These are phyloP conservation scores for Fallopia convolvulus DNA, from an alignment of 148 eudicot species.

Conservation along the genomic window DNA sequence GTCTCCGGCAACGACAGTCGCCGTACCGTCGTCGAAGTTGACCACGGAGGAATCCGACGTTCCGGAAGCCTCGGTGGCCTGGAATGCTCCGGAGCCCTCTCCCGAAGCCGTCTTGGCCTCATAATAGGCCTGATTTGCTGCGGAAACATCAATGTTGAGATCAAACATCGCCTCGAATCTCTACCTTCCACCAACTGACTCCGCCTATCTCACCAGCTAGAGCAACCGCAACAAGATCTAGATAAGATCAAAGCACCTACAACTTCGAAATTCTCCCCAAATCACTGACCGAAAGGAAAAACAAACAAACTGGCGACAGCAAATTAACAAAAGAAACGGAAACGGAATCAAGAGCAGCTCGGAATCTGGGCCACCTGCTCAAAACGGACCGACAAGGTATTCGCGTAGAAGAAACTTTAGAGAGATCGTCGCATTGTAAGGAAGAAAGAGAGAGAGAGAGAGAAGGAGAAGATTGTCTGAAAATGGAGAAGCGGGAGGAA, in stretches of 20 bases:
- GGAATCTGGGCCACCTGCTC: neutral
- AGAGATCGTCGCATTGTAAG: neutral
- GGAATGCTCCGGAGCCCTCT: neutral
- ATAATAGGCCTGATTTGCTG: neutral
- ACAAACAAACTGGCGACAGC: neutral
- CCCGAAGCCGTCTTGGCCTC: constrained; percentile 25
- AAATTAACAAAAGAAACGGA: neutral
- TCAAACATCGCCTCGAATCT: constrained; percentile 25
- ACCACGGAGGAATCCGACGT: constrained; percentile 25
- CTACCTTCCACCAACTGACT: neutral
- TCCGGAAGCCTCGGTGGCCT: constrained; percentile 18
- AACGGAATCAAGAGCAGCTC: neutral
- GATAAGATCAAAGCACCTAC: neutral
- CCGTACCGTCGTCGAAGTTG: neutral
- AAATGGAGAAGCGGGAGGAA: constrained; percentile 7
- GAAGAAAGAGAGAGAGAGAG: neutral
- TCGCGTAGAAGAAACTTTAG: neutral
- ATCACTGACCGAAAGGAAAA: neutral
- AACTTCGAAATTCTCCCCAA: neutral
- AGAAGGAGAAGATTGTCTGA: neutral
- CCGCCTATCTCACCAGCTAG: neutral
- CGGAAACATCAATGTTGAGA: constrained; percentile 24
- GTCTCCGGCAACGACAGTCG: constrained; percentile 10
- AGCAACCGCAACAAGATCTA: too few relatives aligned
- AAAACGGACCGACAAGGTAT: neutral